These are phyloP conservation scores for Aureobasidium namibiae DNA, from an alignment of 2,329 filamentous ascomycete genomes.

Conservation along the genomic window DNA sequence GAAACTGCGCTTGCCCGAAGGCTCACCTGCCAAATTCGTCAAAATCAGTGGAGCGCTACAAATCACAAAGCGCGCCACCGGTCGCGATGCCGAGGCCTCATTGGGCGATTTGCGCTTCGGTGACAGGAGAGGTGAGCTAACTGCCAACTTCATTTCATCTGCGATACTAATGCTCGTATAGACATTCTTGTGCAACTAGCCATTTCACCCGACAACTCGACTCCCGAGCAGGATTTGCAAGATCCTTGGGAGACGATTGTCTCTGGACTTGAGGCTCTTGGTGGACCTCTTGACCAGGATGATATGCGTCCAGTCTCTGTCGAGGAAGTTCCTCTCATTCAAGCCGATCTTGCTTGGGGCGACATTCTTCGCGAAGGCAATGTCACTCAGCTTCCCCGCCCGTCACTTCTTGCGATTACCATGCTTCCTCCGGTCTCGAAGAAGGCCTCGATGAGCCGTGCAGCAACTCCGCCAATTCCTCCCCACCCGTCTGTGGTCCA, in stretches of 20 bases:
- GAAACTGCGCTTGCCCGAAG: conserved; percentile 87
- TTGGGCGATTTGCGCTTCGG: conserved; percentile 90
- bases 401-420: conserved; percentile 87
- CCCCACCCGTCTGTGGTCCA: conserved; percentile 94
- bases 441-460: conserved; percentile 17
- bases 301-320: conserved; percentile 76
- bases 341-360: conserved; percentile 87
- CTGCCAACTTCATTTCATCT: background rate
- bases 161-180: background rate
- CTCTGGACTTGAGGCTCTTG: conserved; percentile 86
- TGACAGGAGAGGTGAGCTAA: conserved; percentile 66
- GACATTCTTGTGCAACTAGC: conserved; percentile 81
- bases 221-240: conserved; percentile 77
- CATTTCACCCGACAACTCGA: conserved; percentile 76
- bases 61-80: conserved; percentile 91
- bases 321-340: conserved; percentile 89
- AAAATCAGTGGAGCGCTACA: conserved; percentile 96
- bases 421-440: conserved; percentile 65
- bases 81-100: conserved; percentile 85
- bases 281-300: conserved; percentile 78
- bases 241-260: conserved; percentile 98
- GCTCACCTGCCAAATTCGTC: conserved; percentile 94
- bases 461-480: conserved; percentile 70
- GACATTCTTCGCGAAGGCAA: conserved; percentile 87
- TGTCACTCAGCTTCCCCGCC: conserved; percentile 75